These are phyloP conservation scores for Sugiyamaella japonica DNA, from an alignment of 1,139 yeast species.

Conservation along the genomic window DNA sequence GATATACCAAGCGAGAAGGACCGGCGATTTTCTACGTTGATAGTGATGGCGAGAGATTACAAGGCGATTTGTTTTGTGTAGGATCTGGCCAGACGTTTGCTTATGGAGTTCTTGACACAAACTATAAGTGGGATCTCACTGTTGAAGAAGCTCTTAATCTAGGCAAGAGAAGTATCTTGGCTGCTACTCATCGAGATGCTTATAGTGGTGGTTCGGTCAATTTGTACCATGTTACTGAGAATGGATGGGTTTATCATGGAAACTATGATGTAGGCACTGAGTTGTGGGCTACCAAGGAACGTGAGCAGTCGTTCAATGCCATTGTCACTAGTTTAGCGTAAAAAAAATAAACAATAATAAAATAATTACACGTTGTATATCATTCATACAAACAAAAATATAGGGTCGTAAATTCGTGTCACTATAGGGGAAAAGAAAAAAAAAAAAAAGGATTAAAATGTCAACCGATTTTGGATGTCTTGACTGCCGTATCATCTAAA, in stretches of 20 bases:
- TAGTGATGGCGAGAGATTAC: conserved; percentile 93
- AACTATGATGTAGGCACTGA: conserved; percentile 88
- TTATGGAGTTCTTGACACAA: conserved; percentile 96
- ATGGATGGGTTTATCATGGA: conserved; percentile 96
- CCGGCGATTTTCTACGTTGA: conserved; percentile 96
- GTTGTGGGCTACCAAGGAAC: conserved; percentile 88
- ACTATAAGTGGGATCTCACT: conserved; percentile 82
- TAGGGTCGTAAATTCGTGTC: conserved; percentile 19
- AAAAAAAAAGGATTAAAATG: neutral
- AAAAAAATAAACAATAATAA: neutral
- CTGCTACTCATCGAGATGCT: conserved; percentile 99
- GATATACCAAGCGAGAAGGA: conserved; percentile 91
- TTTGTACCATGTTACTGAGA: conserved; percentile 86
- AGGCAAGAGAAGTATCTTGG: conserved; percentile 93
- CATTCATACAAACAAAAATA: conserved; percentile 13
- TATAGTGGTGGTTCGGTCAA: conserved; percentile 97
- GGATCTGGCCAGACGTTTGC: conserved; percentile 99
- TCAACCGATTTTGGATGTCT: conserved; percentile 23
- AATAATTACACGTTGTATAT: conserved; percentile 13
- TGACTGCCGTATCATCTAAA: conserved; percentile 22
- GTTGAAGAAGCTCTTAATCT: conserved; percentile 92
- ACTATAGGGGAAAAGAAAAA: conserved; percentile 5
- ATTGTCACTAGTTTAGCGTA: conserved; percentile 48
- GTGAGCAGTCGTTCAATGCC: conserved; percentile 88
- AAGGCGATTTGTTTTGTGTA: conserved; percentile 94